Conservation (phyloP, 768 basidiomycete species). For the Amanita pallidorosea region DNA sequence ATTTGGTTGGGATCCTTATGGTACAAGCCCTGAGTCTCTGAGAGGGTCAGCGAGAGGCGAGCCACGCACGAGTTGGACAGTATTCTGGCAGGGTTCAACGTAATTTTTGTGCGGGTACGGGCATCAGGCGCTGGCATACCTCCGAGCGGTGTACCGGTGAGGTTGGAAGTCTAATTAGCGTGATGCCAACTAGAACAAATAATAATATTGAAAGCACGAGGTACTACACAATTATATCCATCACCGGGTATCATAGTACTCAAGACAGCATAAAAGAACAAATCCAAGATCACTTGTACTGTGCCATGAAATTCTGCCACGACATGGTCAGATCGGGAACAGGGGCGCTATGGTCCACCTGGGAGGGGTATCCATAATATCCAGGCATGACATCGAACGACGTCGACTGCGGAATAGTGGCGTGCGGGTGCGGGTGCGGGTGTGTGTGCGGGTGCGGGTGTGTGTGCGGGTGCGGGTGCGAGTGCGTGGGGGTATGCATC, state of each 20-base stretch:
- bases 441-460: not conserved
- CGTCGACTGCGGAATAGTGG: not conserved
- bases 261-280: not conserved
- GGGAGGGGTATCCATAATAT: conserved; percentile 20
- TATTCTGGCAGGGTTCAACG: conserved; percentile 45
- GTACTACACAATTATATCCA: not conserved
- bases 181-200: conserved; percentile 18
- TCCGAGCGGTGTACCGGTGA: conserved; percentile 5
- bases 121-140: conserved; percentile 60
- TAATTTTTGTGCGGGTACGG: conserved; percentile 54
- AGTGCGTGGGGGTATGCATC: conserved; percentile 2
- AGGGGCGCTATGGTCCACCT: conserved; percentile 19
- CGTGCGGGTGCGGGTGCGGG: not conserved
- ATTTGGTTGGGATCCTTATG: conserved; percentile 38
- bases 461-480: not conserved
- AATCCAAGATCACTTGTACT: conserved; percentile 21
- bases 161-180: not conserved
- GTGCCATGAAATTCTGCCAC: conserved; percentile 39
- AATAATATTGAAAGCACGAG: conserved; percentile 17
- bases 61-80: conserved; percentile 42
- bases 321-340: conserved; percentile 28
- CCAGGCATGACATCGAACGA: conserved; percentile 13
- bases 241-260: not conserved
- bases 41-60: not conserved
- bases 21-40: not conserved